Evolutionary conservation across 2,329 filamentous ascomycete species (phyloP).

Genomic region (Eutypa lata): DNA sequence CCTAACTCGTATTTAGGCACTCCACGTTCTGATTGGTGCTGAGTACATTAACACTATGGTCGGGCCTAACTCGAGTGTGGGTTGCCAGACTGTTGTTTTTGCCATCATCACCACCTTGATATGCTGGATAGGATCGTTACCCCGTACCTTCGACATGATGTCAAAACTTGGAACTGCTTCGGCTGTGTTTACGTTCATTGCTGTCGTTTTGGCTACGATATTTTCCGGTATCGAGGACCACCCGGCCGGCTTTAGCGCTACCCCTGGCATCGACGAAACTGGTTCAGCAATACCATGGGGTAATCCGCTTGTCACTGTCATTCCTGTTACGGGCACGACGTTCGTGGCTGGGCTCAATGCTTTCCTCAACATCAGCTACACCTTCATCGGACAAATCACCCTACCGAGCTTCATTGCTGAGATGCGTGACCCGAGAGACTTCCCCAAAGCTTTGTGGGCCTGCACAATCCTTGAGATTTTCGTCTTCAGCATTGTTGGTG

Average conservation of each 20-base stretch:
- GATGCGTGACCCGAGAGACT: slow-evolving; percentile 79
- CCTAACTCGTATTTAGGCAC: slow-evolving; percentile 45
- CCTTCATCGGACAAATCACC: slow-evolving; percentile 93
- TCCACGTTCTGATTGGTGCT: slow-evolving; percentile 81
- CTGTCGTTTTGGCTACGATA: slow-evolving; percentile 77
- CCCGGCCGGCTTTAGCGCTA: slow-evolving; percentile 63
- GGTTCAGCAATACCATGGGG: slow-evolving; percentile 41
- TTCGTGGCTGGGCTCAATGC: slow-evolving; percentile 83
- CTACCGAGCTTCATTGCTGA: slow-evolving; percentile 93
- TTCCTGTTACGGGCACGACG: slow-evolving; percentile 68
- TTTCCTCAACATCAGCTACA: slow-evolving; percentile 94
- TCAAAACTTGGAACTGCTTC: slow-evolving; percentile 76
- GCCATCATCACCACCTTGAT: slow-evolving; percentile 70
- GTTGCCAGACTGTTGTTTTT: slow-evolving; percentile 76
- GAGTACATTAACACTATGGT: slow-evolving; percentile 91
- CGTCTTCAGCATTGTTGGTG: slow-evolving; percentile 79
- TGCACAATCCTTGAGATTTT: slow-evolving; percentile 87
- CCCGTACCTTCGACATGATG: slow-evolving; percentile 78
- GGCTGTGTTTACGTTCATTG: slow-evolving; percentile 85
- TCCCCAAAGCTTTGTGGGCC: slow-evolving; percentile 88
- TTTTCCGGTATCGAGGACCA: slow-evolving; percentile 76
- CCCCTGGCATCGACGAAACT: slow-evolving; percentile 33
- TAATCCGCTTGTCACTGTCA: slow-evolving; percentile 62
- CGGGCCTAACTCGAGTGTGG: slow-evolving; percentile 55
- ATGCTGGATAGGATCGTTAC: slow-evolving; percentile 76